Conservation (phyloP, 768 basidiomycete species). For the Lactarius indigo region DNA sequence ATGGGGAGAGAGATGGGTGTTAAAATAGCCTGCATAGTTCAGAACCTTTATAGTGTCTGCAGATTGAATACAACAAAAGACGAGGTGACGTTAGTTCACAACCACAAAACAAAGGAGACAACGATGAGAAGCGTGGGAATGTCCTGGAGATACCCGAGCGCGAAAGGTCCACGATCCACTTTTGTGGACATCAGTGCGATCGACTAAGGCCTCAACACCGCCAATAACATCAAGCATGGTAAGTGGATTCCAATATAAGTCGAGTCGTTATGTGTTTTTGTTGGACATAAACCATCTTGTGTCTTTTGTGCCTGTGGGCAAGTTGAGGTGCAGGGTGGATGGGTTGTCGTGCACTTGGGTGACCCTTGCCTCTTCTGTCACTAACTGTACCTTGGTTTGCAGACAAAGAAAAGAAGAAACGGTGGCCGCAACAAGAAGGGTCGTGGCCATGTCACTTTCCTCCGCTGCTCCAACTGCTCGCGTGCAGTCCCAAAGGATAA, state of each 20-base stretch:
- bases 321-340: conserved; percentile 32
- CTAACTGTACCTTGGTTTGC: conserved; percentile 28
- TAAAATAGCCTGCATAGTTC: neutral
- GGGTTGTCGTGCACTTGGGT: conserved; percentile 30
- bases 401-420: conserved; percentile 99
- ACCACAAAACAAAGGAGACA: neutral
- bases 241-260: conserved; percentile 26
- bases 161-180: neutral
- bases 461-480: conserved; percentile 99
- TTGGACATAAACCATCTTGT: neutral
- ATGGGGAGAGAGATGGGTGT: neutral
- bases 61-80: conserved; percentile 5
- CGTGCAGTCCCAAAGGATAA: conserved; percentile 98
- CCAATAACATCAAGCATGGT: conserved; percentile 36
- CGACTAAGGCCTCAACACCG: conserved; percentile 32
- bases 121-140: conserved; percentile 12
- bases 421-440: conserved; percentile 99
- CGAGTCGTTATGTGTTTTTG: neutral
- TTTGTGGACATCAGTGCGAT: conserved; percentile 19
- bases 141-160: conserved; percentile 14
- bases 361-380: conserved; percentile 9
- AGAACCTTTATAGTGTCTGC: neutral
- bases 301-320: conserved; percentile 11
- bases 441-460: conserved; percentile 90
- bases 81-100: neutral